Evolutionary conservation across 1,139 yeast species (phyloP).

Genomic region (Nakaseomyces kungkrabaensis): DNA sequence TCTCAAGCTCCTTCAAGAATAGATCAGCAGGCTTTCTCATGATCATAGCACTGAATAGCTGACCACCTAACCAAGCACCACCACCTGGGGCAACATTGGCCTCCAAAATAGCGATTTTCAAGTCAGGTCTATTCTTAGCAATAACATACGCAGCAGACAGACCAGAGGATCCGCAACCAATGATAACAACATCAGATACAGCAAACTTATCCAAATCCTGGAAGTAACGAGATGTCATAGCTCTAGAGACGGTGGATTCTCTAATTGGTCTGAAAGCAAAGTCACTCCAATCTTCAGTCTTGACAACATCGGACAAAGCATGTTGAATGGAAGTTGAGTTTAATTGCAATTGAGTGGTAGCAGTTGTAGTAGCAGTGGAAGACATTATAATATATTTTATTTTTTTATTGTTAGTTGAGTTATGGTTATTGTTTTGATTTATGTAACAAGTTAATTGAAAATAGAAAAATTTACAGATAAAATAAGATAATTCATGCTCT

Average conservation of each 20-base stretch:
- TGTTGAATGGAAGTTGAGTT: slow-evolving; percentile 28
- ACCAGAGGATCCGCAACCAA: slow-evolving; percentile 78
- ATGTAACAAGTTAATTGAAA: background rate
- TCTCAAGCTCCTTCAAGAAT: slow-evolving; percentile 54
- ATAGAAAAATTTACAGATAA: too few species aligned
- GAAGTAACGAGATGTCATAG: slow-evolving; percentile 71
- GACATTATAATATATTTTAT: background rate
- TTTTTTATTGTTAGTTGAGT: background rate
- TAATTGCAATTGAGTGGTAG: slow-evolving; percentile 21
- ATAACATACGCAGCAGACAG: slow-evolving; percentile 64
- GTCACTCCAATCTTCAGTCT: slow-evolving; percentile 47
- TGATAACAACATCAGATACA: slow-evolving; percentile 63
- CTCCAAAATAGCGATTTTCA: slow-evolving; percentile 66
- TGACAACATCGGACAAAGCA: slow-evolving; percentile 32
- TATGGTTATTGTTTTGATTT: background rate
- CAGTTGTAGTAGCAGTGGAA: slow-evolving; percentile 9
- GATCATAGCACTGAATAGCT: slow-evolving; percentile 68
- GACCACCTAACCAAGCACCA: slow-evolving; percentile 78
- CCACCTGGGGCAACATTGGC: slow-evolving; percentile 74
- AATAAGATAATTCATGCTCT: too few species aligned
- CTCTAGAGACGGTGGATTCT: slow-evolving; percentile 74
- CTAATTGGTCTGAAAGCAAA: slow-evolving; percentile 65
- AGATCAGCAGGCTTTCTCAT: slow-evolving; percentile 68
- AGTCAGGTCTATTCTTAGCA: slow-evolving; percentile 67
- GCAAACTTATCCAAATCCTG: slow-evolving; percentile 65